Evolutionary conservation across 2,329 filamentous ascomycete species (phyloP), one percentile per base, ranked within the genome.

Genomic region (Diatrype stigma): DNA sequence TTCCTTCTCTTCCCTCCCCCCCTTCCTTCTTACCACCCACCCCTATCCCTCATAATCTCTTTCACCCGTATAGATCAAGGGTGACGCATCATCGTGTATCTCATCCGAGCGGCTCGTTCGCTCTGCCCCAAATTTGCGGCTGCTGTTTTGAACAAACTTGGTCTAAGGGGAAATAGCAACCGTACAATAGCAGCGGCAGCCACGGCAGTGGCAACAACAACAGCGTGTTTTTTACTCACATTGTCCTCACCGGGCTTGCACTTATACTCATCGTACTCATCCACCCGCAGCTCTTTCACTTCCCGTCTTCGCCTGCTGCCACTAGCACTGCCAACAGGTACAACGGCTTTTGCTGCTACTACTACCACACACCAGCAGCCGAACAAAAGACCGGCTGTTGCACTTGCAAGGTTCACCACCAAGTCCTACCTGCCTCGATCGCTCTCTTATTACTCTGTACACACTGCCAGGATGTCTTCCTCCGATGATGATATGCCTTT

Each of bases 401-500:
- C 22, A 17, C 40, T 28, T 44, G 7, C 11, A 28, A 50, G 35
- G 45, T 32, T 51, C 55, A 48, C 44, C 48, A 38, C n/a, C 47
- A 35, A 22, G 47, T 42, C 17, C 21, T 38, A 11, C 6, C 38
- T 5, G n/a, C n/a, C 19, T 42, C 22, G 22, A n/a, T 17, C 22
- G 16, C 49, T 45, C 32, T 46, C 23, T 8, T 42, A 53, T 46
- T 54, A 37, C 34, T 7, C 49, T 56, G 51, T 53, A 34, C 42
- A 54, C 55, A 51, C 58, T 53, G 56, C 49, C 58, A 76, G 59
- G 55, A 83, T 82, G 78, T 72, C 71, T 66, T 79, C 73, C 63
- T 94, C 90, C 28, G 90, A 93, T 64, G 90, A 95, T 66, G 90
- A 95, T 70, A 81, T 80, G 74, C 91, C 91, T 70, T 81, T 96